phyloP scores from a whole-genome alignment of 1,284 basidiomycete species.

The Cryptococcus sp. region DNA sequence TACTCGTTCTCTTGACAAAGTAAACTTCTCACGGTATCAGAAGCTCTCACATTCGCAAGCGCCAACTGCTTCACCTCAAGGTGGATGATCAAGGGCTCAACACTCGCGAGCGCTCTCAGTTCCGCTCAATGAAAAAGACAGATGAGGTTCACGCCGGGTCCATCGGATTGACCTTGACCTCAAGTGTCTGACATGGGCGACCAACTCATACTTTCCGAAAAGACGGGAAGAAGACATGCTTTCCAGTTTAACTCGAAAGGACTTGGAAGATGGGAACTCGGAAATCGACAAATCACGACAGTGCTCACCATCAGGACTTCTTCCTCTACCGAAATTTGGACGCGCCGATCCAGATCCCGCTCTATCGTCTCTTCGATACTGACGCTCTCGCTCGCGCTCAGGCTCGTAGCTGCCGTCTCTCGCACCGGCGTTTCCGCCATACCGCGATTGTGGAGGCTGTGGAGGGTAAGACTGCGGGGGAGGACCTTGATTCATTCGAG shows the following conservation, averaged over 20 bases:
- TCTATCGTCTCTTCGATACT: neutral
- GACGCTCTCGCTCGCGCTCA: neutral
- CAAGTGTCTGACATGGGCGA: no score
- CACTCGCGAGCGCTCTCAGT: no score
- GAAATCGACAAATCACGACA: neutral
- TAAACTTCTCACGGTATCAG: no score
- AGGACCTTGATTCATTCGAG: neutral
- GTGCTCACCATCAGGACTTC: conserved; percentile 56
- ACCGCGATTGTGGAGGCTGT: neutral
- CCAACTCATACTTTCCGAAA: conserved; percentile 11
- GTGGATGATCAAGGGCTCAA: no score
- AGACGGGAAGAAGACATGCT: neutral
- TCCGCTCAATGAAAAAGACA: no score
- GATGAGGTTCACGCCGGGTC: no score
- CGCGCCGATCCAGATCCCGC: neutral
- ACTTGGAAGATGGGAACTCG: neutral
- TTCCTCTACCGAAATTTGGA: conserved; percentile 44
- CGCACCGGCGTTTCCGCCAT: neutral
- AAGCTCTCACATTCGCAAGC: no score
- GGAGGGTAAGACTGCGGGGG: neutral
- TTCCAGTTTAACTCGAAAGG: neutral
- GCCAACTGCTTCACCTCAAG: no score
- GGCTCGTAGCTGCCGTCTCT: no score
- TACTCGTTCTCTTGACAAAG: no score
- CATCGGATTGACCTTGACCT: no score